Base-by-base conservation (phyloP, 1,139 yeast genomes). In the Lizanozyma gosingica region DNA sequence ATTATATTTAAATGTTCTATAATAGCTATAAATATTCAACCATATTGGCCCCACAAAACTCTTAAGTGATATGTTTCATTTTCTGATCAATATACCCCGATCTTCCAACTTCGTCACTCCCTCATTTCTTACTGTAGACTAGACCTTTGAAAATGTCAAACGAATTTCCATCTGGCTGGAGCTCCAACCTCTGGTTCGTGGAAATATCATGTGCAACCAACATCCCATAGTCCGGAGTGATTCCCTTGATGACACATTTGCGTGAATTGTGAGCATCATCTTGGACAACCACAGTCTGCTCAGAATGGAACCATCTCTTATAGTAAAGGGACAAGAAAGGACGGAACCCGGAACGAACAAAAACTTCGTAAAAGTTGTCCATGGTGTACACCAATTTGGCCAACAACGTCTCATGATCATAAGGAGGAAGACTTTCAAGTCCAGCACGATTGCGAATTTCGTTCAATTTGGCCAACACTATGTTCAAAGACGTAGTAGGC, bases 91-190 rank as follows among this genome's bases (percentile, higher is more conserved):
- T n/a, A n/a, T n/a, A n/a, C n/a, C n/a, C n/a, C n/a, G n/a, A n/a
- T n/a, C n/a, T n/a, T n/a, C n/a, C n/a, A n/a, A n/a, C n/a, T n/a
- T n/a, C n/a, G n/a, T n/a, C n/a, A n/a, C n/a, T n/a, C n/a, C 29
- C 11, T 34, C 14, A 35, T 9, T 14, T 46, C 55, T 80, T 82
- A 50, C 74, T 79, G 44, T 87, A 84, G n/a, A 94, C 83, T 47
- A 94, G 66, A 0, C 98, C 97, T 52, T 76, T 83, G 65, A 92
- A 83, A 69, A 94, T 90, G 56, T 94, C 98, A 56, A 94, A 94
- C 2, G 97, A 86, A 57, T 94, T 94, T 0, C 98, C 98, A 57
- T 94, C 98, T 0, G 99, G 98, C 57, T 88, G 97, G 38, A 94
- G 64, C 51, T 86, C 83, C 49, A 73, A 79, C 3, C 57, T 61